Base-by-base conservation (phyloP, 305 asterid species). In the Coffea humblotiana region DNA sequence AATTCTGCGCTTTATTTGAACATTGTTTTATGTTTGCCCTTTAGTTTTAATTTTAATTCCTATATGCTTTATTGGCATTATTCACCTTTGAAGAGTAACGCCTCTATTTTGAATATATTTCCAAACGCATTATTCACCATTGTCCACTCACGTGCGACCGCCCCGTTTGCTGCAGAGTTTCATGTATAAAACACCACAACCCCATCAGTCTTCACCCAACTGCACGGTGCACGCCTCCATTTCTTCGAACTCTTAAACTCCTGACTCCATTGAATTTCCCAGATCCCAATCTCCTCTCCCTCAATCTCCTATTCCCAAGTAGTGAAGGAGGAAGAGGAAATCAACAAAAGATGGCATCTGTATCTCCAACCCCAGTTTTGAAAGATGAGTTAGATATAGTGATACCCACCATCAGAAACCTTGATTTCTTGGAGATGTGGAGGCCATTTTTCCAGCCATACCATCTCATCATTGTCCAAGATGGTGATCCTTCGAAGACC, bases 381-480 rank as follows among this genome's bases (percentile, higher is more conserved):
- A 84, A 80, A 61, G 88, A 86, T 75, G 88, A 86, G 72, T 82
- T 86, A 4, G 89, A 86, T 47, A 86, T 86, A 64, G 89, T 86
- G 43, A 86, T 86, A 12, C 89, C 89, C 54, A 86, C 89, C 9
- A 86, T 86, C 52, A 78, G 89, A 48, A 86, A 84, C 80, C 89
- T 86, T 1, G 89, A 86, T 80, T 86, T 86, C 86, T 71, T 86
- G 72, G 88, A 86, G 69, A 81, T 80, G 81, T 86, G 89, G 89
- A 86, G 88, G 80, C 96, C 94, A 1, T 90, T 88, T 79, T 88
- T 91, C 87, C 83, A 89, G 84, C 83, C 87, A 3, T 91, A 91
- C 23, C 96, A 91, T 78, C 90, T 90, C 35, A 91, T 91, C 84
- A 90, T 91, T 13, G 92, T 91, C 4, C 96, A 91, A 80, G 96